A percentile compares a stretch with the other conserved stretches of the same genome.
Conservation (phyloP, 805 yeast species). For the Suhomyces emberorum region DNA sequence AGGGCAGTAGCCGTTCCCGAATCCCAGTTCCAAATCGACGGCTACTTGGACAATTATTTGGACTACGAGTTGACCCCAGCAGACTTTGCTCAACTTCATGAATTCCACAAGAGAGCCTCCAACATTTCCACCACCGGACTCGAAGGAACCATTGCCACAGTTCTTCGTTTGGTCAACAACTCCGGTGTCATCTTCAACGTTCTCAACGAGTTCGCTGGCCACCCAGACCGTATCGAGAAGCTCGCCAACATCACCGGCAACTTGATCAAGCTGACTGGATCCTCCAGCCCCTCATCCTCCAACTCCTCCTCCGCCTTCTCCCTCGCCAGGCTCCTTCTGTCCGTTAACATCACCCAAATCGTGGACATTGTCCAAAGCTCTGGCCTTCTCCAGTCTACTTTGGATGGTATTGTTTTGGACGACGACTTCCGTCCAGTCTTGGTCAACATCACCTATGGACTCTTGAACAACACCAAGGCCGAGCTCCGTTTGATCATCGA, state of each 20-base stretch:
- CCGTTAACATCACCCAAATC: slow-evolving; percentile 20
- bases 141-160: slow-evolving; percentile 16
- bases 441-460: slow-evolving; percentile 27
- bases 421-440: slow-evolving; percentile 24
- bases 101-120: slow-evolving; percentile 17
- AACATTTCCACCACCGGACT: not conserved
- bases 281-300: slow-evolving; percentile 2
- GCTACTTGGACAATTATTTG: slow-evolving; percentile 5
- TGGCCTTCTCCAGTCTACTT: slow-evolving; percentile 31
- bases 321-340: not conserved
- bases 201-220: slow-evolving; percentile 34
- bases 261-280: slow-evolving; percentile 9
- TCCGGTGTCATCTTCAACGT: slow-evolving; percentile 33
- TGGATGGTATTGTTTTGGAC: slow-evolving; percentile 40
- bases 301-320: not conserved
- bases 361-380: slow-evolving; percentile 25
- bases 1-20: slow-evolving; percentile 20
- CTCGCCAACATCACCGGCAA: slow-evolving; percentile 32
- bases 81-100: not conserved
- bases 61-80: not conserved
- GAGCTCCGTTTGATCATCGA: slow-evolving; percentile 15
- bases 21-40: slow-evolving; percentile 15
- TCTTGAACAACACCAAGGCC: slow-evolving; percentile 31
- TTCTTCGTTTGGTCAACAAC: slow-evolving; percentile 25
- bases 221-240: slow-evolving; percentile 23